A percentile compares a stretch with the other conserved stretches of the same genome.
Evolutionary conservation across 1,284 basidiomycete genomes (phyloP).

Genomic region (Trametes pubescens): DNA sequence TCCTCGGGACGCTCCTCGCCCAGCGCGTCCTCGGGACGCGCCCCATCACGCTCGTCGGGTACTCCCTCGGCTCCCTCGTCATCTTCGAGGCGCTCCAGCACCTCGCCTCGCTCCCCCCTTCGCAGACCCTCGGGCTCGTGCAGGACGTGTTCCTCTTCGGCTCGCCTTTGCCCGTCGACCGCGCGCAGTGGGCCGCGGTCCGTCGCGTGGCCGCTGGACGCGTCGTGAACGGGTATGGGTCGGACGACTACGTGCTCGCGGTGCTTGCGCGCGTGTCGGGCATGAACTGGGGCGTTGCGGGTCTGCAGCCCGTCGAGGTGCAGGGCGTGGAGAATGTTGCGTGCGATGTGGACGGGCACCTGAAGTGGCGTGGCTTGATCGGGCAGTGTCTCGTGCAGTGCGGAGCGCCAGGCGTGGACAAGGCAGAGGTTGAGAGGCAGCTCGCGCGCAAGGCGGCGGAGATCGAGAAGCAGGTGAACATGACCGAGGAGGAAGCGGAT

Average conservation of each 20-base stretch:
- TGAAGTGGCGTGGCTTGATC: slow-evolving; percentile 61
- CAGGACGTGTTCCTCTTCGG: slow-evolving; percentile 83
- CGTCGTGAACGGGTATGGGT: slow-evolving; percentile 77
- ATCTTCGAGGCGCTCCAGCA: slow-evolving; percentile 58
- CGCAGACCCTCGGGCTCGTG: slow-evolving; percentile 59
- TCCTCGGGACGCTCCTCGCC: slow-evolving; percentile 60
- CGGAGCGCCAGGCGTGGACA: slow-evolving; percentile 48
- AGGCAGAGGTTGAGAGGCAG: slow-evolving; percentile 48
- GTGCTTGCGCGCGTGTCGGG: slow-evolving; percentile 74
- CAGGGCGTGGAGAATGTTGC: slow-evolving; percentile 78
- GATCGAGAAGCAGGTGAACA: slow-evolving; percentile 37
- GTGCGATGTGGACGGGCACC: slow-evolving; percentile 61
- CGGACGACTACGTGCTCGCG: slow-evolving; percentile 78
- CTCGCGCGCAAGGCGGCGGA: slow-evolving; percentile 36
- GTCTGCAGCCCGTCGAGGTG: slow-evolving; percentile 68
- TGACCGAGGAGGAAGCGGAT: slow-evolving; percentile 35
- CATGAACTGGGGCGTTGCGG: slow-evolving; percentile 74
- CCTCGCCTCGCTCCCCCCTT: slow-evolving; percentile 50
- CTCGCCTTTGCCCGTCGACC: slow-evolving; percentile 67
- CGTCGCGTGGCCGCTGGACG: slow-evolving; percentile 73
- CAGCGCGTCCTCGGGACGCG: slow-evolving; percentile 63
- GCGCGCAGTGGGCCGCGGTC: slow-evolving; percentile 66
- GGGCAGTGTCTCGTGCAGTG: slow-evolving; percentile 53
- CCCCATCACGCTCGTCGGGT: slow-evolving; percentile 63
- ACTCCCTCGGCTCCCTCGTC: slow-evolving; percentile 63